Evolutionary conservation across 306 rosid genomes (phyloP).

Genomic region (Trifolium dubium): DNA sequence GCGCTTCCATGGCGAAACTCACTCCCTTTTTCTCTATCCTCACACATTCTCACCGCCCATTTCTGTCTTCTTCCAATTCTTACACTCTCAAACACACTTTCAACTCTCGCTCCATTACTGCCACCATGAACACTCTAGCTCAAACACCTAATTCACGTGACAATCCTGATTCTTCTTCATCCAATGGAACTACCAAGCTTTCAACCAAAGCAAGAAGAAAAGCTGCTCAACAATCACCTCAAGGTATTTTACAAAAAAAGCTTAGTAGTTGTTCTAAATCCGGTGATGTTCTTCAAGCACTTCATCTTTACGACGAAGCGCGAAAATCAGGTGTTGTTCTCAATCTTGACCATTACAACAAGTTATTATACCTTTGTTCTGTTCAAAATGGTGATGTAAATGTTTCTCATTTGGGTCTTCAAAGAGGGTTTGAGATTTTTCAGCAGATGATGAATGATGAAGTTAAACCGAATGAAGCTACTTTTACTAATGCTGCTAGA

Average conservation of each 20-base stretch:
- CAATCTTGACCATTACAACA: constrained; percentile 61
- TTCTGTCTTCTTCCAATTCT: constrained; percentile 5
- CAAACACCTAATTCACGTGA: constrained; percentile 36
- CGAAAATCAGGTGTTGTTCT: constrained; percentile 49
- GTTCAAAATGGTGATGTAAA: constrained; percentile 21
- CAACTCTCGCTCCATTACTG: not conserved
- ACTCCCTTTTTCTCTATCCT: constrained; percentile 55
- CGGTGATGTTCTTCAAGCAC: constrained; percentile 66
- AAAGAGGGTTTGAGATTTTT: constrained; percentile 81
- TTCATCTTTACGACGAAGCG: constrained; percentile 75
- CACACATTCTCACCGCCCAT: constrained; percentile 49
- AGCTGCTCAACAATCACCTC: constrained; percentile 58
- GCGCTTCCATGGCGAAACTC: constrained; percentile 44
- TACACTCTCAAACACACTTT: constrained; percentile 17
- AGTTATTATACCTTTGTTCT: constrained; percentile 70
- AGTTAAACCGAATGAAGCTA: constrained; percentile 75
- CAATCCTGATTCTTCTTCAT: not conserved
- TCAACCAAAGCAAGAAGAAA: constrained; percentile 52
- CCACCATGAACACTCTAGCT: constrained; percentile 37
- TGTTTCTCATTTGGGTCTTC: constrained; percentile 39
- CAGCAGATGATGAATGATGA: constrained; percentile 66
- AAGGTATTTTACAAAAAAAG: constrained; percentile 50
- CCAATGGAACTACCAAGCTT: not conserved
- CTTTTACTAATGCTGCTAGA: constrained; percentile 85
- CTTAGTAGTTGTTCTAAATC: constrained; percentile 62